These are phyloP conservation scores for Nakazawaea sp. DNA, from an alignment of 805 yeast species.

Conservation along the genomic window DNA sequence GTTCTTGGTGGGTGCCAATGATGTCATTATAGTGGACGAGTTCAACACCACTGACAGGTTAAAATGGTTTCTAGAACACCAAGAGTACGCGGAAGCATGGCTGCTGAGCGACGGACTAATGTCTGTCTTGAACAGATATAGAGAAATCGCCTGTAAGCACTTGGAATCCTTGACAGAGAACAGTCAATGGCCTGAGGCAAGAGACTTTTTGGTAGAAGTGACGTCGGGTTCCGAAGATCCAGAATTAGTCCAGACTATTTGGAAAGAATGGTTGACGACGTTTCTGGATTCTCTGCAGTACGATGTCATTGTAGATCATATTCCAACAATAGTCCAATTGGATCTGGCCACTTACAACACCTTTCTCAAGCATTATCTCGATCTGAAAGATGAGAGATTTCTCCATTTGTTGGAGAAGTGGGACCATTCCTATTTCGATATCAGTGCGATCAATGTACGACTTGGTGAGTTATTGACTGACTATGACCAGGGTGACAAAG, in stretches of 20 bases:
- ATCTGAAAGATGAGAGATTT: slow-evolving; percentile 29
- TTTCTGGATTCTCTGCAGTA: slow-evolving; percentile 44
- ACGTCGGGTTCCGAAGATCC: slow-evolving; percentile 20
- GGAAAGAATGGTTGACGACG: slow-evolving; percentile 59
- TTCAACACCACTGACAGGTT: slow-evolving; percentile 64
- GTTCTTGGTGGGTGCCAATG: slow-evolving; percentile 72
- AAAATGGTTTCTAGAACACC: slow-evolving; percentile 60
- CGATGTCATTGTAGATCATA: slow-evolving; percentile 35
- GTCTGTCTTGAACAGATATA: slow-evolving; percentile 38
- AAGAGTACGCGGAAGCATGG: slow-evolving; percentile 69
- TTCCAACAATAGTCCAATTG: slow-evolving; percentile 46
- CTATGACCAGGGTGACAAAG: slow-evolving; percentile 14
- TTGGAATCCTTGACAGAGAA: slow-evolving; percentile 34
- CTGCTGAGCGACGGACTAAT: slow-evolving; percentile 56
- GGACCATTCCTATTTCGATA: slow-evolving; percentile 50
- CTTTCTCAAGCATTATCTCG: slow-evolving; percentile 40
- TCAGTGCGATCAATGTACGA: slow-evolving; percentile 31
- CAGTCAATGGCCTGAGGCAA: slow-evolving; percentile 52
- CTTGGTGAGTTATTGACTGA: slow-evolving; percentile 40
- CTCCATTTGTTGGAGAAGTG: slow-evolving; percentile 41
- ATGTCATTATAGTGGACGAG: slow-evolving; percentile 71
- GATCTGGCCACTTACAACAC: slow-evolving; percentile 32
- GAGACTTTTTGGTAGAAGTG: slow-evolving; percentile 37
- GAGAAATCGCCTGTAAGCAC: slow-evolving; percentile 51
- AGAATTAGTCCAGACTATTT: slow-evolving; percentile 23